Percentiles rank a stretch among this genome's conserved stretches.
Conservation (phyloP, 2,329 filamentous ascomycete species). For the Cladosporium cucumerinum region DNA sequence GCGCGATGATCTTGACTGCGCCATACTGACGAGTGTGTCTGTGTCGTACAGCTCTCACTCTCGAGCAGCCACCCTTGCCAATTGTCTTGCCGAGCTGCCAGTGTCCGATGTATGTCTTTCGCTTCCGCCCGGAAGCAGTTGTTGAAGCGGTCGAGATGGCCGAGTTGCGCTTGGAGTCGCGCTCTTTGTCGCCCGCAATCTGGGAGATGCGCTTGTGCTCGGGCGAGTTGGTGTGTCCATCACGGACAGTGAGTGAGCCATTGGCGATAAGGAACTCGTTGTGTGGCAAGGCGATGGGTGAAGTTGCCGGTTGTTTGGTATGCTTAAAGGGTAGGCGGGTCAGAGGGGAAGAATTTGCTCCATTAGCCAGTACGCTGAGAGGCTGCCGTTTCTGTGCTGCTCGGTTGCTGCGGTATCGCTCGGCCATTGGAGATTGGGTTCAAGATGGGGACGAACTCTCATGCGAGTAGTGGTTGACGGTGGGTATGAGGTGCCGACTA, state of each 20-base stretch:
- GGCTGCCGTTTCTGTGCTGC: constrained; percentile 28
- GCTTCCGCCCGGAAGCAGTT: constrained; percentile 47
- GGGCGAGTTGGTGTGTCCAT: constrained; percentile 34
- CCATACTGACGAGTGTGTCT: constrained; percentile 71
- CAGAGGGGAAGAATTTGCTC: constrained; percentile 30
- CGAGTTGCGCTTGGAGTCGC: constrained; percentile 51
- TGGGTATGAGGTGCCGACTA: background rate
- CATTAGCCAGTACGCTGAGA: constrained; percentile 29
- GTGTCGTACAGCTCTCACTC: constrained; percentile 83
- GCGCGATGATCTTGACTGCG: constrained; percentile 93
- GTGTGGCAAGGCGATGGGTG: constrained; percentile 34
- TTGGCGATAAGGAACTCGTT: constrained; percentile 46
- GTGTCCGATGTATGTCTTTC: constrained; percentile 76
- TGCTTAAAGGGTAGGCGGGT: background rate
- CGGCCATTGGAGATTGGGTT: constrained; percentile 27
- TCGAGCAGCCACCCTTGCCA: constrained; percentile 83
- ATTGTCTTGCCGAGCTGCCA: constrained; percentile 90
- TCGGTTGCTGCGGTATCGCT: constrained; percentile 28
- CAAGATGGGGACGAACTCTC: background rate
- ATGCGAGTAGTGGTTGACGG: background rate
- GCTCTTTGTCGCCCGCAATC: constrained; percentile 44
- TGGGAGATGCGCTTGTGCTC: constrained; percentile 55
- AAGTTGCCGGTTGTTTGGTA: background rate
- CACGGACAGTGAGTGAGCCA: constrained; percentile 41
- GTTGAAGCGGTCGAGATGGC: constrained; percentile 56